Evolutionary conservation across 441 rosid species (phyloP).

Genomic region (Corymbia calophylla): DNA sequence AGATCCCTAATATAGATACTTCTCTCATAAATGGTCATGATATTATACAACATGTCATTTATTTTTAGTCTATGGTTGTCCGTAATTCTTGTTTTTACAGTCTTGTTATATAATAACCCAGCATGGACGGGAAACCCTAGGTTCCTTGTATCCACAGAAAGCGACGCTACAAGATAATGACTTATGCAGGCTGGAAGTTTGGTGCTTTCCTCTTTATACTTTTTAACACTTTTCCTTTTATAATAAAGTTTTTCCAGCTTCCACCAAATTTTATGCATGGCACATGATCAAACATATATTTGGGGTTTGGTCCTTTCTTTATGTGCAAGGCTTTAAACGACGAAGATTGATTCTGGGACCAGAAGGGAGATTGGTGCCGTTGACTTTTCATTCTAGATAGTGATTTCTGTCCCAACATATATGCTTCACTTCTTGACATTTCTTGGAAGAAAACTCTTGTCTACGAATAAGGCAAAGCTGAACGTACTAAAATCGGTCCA

Average conservation of each 20-base stretch:
- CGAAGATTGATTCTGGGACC: not conserved
- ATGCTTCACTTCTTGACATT: not conserved
- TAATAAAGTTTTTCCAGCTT: not conserved
- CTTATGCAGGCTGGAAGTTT: not conserved
- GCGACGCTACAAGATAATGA: not conserved
- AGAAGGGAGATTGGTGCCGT: not conserved
- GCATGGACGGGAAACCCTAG: not conserved
- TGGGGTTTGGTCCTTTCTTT: not conserved
- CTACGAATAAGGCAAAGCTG: not conserved
- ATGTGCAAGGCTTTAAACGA: not conserved
- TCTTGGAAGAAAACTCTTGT: not conserved
- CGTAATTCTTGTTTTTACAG: not conserved
- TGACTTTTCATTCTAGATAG: not conserved
- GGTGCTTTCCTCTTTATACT: not conserved
- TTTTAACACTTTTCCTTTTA: not conserved
- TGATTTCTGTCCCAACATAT: not conserved
- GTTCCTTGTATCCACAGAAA: not conserved
- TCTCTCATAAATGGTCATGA: not conserved
- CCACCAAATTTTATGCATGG: not conserved
- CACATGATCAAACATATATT: not conserved
- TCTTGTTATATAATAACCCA: not conserved
- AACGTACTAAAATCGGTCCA: not conserved
- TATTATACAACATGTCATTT: not conserved
- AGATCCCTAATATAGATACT: not conserved
- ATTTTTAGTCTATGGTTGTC: not conserved